These are phyloP conservation scores for Blastocystis sp. DNA, from an alignment of 352 stramenopile species.

Conservation along the genomic window DNA sequence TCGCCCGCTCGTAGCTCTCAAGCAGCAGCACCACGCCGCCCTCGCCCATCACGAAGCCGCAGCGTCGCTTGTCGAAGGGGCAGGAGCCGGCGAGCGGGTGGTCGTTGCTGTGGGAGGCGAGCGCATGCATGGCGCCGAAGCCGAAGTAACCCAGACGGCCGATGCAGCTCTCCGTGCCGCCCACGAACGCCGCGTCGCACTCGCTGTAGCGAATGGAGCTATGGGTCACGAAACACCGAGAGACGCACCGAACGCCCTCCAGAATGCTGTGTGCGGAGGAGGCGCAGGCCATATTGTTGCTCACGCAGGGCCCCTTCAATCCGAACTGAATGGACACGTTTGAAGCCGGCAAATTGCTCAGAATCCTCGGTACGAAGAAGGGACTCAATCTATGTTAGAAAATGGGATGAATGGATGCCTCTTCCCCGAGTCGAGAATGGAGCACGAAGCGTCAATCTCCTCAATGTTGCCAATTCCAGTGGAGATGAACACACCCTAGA, in stretches of 20 bases:
- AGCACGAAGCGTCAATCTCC: conserved; percentile 74
- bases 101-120: conserved; percentile 92
- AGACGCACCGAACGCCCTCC: conserved; percentile 81
- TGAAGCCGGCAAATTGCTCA: conserved; percentile 86
- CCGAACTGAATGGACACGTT: conserved; percentile 85
- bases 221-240: background rate
- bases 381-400: conserved; percentile 72
- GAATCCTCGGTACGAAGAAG: conserved; percentile 87
- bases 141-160: conserved; percentile 87
- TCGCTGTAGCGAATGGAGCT: conserved; percentile 77
- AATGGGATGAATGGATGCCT: background rate
- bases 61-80: conserved; percentile 88
- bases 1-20: conserved; percentile 85
- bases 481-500: conserved; percentile 79
- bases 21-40: conserved; percentile 81
- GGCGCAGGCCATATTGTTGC: conserved; percentile 90
- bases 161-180: conserved; percentile 88
- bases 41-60: conserved; percentile 96
- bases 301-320: conserved; percentile 91
- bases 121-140: conserved; percentile 89
- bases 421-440: conserved; percentile 3
- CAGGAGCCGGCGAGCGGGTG: conserved; percentile 81
- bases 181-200: conserved; percentile 78
- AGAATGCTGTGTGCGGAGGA: conserved; percentile 92
- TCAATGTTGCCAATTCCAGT: conserved; percentile 82